A percentile compares a stretch with the other conserved stretches of the same genome.
Evolutionary conservation across 768 basidiomycete genomes (phyloP).

Genomic region (Leccinum boreale): DNA sequence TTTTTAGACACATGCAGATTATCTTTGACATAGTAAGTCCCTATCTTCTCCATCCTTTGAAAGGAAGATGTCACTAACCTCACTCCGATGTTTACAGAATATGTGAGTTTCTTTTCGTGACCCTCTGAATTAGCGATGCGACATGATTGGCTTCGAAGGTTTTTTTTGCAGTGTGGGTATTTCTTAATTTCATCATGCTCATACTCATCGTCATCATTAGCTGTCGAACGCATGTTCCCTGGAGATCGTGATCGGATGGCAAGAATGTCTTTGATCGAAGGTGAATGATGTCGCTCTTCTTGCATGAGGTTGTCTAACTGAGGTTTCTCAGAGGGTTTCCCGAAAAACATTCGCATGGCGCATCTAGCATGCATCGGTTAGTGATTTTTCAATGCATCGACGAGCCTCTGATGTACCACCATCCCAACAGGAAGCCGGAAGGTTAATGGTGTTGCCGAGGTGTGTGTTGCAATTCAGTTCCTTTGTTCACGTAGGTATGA

Average conservation of each 20-base stretch:
- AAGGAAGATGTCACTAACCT: constrained; percentile 15
- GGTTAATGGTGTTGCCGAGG: constrained; percentile 96
- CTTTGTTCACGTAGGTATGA: background rate
- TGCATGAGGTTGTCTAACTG: background rate
- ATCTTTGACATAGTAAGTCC: constrained; percentile 81
- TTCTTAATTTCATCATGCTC: background rate
- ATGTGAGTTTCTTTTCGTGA: constrained; percentile 19
- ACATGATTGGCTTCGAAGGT: constrained; percentile 8
- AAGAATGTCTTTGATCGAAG: constrained; percentile 93
- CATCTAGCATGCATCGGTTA: constrained; percentile 82
- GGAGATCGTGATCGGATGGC: constrained; percentile 75
- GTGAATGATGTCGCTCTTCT: constrained; percentile 31
- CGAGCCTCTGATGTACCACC: background rate
- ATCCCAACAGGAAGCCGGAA: constrained; percentile 58
- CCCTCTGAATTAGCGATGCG: background rate
- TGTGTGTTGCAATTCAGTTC: constrained; percentile 21
- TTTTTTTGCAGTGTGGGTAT: constrained; percentile 66
- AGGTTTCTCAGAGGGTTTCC: constrained; percentile 62
- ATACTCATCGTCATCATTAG: constrained; percentile 30
- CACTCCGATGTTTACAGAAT: constrained; percentile 31
- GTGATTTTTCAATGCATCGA: constrained; percentile 1
- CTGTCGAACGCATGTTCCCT: constrained; percentile 89
- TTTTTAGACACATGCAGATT: constrained; percentile 78
- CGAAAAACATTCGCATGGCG: constrained; percentile 88
- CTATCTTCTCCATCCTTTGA: background rate